phyloP scores from a whole-genome alignment of 2,329 filamentous ascomycete species.

The Fusarium setosum region DNA sequence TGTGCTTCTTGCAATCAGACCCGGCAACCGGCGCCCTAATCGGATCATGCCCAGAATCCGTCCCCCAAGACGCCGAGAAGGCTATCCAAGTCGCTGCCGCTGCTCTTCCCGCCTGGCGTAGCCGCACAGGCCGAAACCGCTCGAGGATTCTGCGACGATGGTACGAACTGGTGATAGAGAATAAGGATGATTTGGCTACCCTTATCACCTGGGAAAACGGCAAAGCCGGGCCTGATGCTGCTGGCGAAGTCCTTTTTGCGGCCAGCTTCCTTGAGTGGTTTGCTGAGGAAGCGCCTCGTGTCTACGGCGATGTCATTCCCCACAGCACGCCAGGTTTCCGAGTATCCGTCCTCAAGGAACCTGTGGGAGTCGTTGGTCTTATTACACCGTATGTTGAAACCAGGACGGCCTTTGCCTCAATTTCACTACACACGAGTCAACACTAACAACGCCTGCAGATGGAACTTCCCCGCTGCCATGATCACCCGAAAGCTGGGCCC shows the following conservation, averaged over 20 bases:
- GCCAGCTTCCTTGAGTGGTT: conserved; percentile 71
- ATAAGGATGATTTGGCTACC: conserved; percentile 71
- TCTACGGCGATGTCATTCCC: conserved; percentile 69
- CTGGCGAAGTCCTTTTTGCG: conserved; percentile 65
- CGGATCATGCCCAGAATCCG: background rate
- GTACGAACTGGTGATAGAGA: conserved; percentile 72
- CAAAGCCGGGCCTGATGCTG: conserved; percentile 69
- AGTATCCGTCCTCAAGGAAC: background rate
- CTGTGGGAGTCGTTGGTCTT: background rate
- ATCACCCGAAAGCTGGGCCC: conserved; percentile 55
- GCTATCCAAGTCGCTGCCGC: background rate
- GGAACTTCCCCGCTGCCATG: conserved; percentile 70
- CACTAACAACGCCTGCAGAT: conserved; percentile 48
- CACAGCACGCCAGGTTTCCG: conserved; percentile 53
- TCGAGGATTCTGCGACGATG: conserved; percentile 68
- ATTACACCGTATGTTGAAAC: background rate
- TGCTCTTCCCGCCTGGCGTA: conserved; percentile 59
- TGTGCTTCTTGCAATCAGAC: background rate
- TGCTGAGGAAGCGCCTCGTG: conserved; percentile 65
- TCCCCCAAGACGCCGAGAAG: background rate
- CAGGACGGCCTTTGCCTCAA: background rate
- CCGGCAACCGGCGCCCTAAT: background rate
- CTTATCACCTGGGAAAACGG: conserved; percentile 78
- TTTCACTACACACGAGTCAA: background rate
- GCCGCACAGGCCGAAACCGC: conserved; percentile 67